A percentile compares a stretch with the other conserved stretches of the same genome.
Evolutionary conservation across 2,329 filamentous ascomycete species (phyloP).

Genomic region (Paecilomyces niveus): DNA sequence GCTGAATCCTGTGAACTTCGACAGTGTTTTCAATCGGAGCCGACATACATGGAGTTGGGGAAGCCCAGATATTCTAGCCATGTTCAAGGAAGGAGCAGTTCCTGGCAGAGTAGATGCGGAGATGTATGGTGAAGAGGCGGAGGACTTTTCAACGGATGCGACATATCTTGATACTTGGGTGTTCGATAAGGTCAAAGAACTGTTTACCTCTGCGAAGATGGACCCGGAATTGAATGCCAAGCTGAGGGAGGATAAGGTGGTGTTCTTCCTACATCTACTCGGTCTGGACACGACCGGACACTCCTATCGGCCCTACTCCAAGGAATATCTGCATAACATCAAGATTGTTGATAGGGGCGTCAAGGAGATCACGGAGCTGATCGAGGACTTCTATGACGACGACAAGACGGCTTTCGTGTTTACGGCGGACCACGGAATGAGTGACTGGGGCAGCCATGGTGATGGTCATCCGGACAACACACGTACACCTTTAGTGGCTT

Average conservation of each 20-base stretch:
- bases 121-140: conserved; percentile 73
- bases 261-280: conserved; percentile 92
- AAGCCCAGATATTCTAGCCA: conserved; percentile 91
- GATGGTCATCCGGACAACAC: conserved; percentile 98
- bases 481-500: conserved; percentile 81
- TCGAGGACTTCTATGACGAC: conserved; percentile 78
- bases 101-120: conserved; percentile 82
- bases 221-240: conserved; percentile 68
- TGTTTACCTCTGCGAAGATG: conserved; percentile 72
- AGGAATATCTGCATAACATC: conserved; percentile 91
- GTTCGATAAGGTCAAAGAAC: conserved; percentile 81
- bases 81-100: conserved; percentile 92
- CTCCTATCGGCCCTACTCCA: conserved; percentile 79
- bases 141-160: conserved; percentile 83
- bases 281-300: conserved; percentile 90
- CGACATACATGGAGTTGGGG: conserved; percentile 99
- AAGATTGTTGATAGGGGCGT: conserved; percentile 90
- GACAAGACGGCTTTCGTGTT: conserved; percentile 90
- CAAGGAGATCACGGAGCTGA: conserved; percentile 69
- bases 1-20: conserved; percentile 94
- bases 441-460: conserved; percentile 97
- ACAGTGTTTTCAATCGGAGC: conserved; percentile 96
- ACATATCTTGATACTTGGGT: conserved; percentile 85
- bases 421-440: conserved; percentile 98
- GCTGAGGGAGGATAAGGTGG: conserved; percentile 74